Evolutionary conservation across 2,329 filamentous ascomycete genomes (phyloP).

Genomic region (Fusarium abutilonis): DNA sequence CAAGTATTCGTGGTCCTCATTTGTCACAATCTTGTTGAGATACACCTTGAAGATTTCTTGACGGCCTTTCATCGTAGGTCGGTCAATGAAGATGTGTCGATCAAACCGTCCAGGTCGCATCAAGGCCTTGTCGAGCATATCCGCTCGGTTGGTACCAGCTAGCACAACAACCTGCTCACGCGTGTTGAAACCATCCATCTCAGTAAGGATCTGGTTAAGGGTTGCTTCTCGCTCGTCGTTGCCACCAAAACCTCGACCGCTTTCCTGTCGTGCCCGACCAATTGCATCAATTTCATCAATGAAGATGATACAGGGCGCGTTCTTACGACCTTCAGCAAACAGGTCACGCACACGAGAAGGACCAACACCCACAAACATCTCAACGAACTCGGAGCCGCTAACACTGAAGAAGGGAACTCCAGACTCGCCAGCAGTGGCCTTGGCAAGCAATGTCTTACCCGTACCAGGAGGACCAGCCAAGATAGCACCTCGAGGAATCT

Average conservation of each 20-base stretch:
- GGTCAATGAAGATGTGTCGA: constrained; percentile 93
- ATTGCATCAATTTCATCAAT: constrained; percentile 99
- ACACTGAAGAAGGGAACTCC: constrained; percentile 98
- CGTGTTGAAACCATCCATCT: constrained; percentile 99
- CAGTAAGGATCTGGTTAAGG: constrained; percentile 96
- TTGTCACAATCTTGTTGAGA: constrained; percentile 91
- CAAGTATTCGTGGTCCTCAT: constrained; percentile 87
- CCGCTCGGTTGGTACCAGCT: constrained; percentile 94
- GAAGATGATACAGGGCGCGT: constrained; percentile 98
- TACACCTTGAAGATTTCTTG: constrained; percentile 97
- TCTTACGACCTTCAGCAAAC: constrained; percentile 94
- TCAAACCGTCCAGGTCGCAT: constrained; percentile 98
- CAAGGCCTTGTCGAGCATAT: constrained; percentile 92
- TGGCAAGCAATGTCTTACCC: constrained; percentile 96
- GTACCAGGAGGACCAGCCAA: constrained; percentile 97
- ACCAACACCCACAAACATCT: constrained; percentile 99
- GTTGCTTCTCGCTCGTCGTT: constrained; percentile 98
- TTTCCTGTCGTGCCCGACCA: constrained; percentile 86
- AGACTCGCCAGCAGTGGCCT: constrained; percentile 96
- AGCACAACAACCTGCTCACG: constrained; percentile 95
- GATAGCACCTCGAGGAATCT: constrained; percentile 97
- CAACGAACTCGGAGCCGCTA: constrained; percentile 97
- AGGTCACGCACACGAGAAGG: constrained; percentile 94
- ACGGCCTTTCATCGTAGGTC: constrained; percentile 94
- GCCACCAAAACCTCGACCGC: constrained; percentile 76